Conservation (phyloP, 2,329 filamentous ascomycete genomes). For the Botryotinia narcissicola region DNA sequence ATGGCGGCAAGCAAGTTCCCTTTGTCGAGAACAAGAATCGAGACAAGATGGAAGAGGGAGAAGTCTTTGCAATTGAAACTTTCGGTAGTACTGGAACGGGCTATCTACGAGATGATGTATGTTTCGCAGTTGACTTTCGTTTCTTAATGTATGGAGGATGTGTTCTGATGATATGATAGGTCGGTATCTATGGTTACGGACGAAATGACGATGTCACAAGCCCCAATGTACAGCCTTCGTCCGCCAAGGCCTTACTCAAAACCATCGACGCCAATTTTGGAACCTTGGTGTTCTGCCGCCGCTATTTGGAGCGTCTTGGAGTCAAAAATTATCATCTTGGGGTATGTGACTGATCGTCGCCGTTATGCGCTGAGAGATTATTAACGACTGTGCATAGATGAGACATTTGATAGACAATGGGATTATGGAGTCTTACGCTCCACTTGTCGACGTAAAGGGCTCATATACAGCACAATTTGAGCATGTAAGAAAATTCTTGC, state of each 20-base stretch:
- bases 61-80: slow-evolving; percentile 58
- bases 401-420: slow-evolving; percentile 56
- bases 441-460: slow-evolving; percentile 56
- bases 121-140: slow-evolving; percentile 21
- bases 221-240: slow-evolving; percentile 45
- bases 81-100: slow-evolving; percentile 55
- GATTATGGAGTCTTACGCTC: slow-evolving; percentile 55
- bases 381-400: slow-evolving; percentile 45
- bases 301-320: slow-evolving; percentile 63
- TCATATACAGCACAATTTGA: slow-evolving; percentile 65
- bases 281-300: slow-evolving; percentile 58
- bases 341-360: slow-evolving; percentile 40
- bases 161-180: slow-evolving; percentile 37
- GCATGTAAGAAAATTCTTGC: slow-evolving; percentile 42
- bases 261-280: slow-evolving; percentile 62
- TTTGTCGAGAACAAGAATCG: slow-evolving; percentile 51
- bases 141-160: background rate
- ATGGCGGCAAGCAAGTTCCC: slow-evolving; percentile 55
- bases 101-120: slow-evolving; percentile 47
- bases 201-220: slow-evolving; percentile 42
- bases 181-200: slow-evolving; percentile 53
- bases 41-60: slow-evolving; percentile 57
- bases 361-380: slow-evolving; percentile 1
- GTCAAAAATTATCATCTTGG: slow-evolving; percentile 57
- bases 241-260: slow-evolving; percentile 55